Conservation (phyloP, 1,284 basidiomycete species). For the Ustilago vetiveriae region DNA sequence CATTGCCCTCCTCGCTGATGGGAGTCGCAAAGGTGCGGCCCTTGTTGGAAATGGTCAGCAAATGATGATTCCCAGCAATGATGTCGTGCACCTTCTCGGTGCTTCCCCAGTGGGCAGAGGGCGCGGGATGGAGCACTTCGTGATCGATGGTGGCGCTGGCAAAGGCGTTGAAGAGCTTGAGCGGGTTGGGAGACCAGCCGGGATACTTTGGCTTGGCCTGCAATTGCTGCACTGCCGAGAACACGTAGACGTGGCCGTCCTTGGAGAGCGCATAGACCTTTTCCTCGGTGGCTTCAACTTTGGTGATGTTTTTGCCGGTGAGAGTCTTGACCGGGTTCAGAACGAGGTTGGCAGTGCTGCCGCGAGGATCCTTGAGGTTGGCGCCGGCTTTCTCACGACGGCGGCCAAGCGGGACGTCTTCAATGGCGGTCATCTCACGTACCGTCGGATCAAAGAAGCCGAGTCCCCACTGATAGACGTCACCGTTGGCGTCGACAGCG, state of each 20-base stretch:
- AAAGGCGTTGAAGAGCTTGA: slow-evolving; percentile 51
- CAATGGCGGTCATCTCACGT: slow-evolving; percentile 38
- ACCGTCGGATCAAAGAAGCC: slow-evolving; percentile 63
- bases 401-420: slow-evolving; percentile 53
- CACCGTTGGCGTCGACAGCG: slow-evolving; percentile 73
- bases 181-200: slow-evolving; percentile 47
- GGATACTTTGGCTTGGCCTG: slow-evolving; percentile 42
- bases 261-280: slow-evolving; percentile 62
- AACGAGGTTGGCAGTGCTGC: slow-evolving; percentile 24
- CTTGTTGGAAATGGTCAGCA: slow-evolving; percentile 82
- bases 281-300: slow-evolving; percentile 55
- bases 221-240: slow-evolving; percentile 46
- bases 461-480: slow-evolving; percentile 69
- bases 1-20: slow-evolving; percentile 80
- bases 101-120: slow-evolving; percentile 31
- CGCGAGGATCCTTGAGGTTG: slow-evolving; percentile 45
- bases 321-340: slow-evolving; percentile 57
- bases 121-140: slow-evolving; percentile 43
- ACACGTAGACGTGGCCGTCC: slow-evolving; percentile 62
- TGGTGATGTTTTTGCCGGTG: slow-evolving; percentile 61
- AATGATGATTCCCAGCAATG: slow-evolving; percentile 76
- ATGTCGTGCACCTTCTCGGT: slow-evolving; percentile 56
- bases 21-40: slow-evolving; percentile 85
- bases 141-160: slow-evolving; percentile 46
- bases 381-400: slow-evolving; percentile 42